Base-by-base conservation (phyloP, 108 stramenopile genomes). In the Conticribra guillardii region DNA sequence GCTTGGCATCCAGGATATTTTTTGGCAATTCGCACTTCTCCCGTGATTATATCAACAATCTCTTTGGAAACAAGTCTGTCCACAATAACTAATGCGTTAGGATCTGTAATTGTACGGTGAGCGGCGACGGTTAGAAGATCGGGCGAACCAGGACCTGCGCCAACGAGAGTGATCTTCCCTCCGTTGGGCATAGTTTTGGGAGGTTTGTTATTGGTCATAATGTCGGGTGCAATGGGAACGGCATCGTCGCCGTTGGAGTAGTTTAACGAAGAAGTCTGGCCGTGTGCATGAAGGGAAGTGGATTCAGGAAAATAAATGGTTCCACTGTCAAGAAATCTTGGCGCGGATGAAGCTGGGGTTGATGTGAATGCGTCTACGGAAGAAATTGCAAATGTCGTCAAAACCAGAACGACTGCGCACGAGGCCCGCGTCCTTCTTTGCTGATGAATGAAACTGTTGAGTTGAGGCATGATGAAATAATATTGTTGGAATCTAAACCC, bases 1-100 rank as follows among this genome's bases (percentile, higher is more conserved):
- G 96, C 95, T 19, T 96, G 96, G 69, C 97, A 98, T 61, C 98
- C 98, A 0, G 97, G 97, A 44, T 80, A 57, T 69, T 99, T 99
- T 26, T 94, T 76, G 9, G 98, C 97, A 19, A 96, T 72, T 29
- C 81, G 86, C 14, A 96, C 58, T 50, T 97, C 89, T 0, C 93
- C 94, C 4, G 60, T 26, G 3, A 97, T 81, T 61, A 97, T 16
- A 32, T 74, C 84, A 33, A 63, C 11, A 37, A 98, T 96, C 71
- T 98, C 97, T 30, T 77, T 44, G 5, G 88, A 82, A n/a, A 97
- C 95, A 0, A 99, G 75, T 32, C 97, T 91, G 79, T 99, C 98
- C n/a, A 89, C 80, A 60, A 99, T 85, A 8, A 99, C 91, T 1
- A 99, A 64, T 8, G 79, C 80, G 50, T 84, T 64, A 8, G 87